Base-by-base conservation (phyloP, 768 basidiomycete species). In the Suillus tomentosus region DNA sequence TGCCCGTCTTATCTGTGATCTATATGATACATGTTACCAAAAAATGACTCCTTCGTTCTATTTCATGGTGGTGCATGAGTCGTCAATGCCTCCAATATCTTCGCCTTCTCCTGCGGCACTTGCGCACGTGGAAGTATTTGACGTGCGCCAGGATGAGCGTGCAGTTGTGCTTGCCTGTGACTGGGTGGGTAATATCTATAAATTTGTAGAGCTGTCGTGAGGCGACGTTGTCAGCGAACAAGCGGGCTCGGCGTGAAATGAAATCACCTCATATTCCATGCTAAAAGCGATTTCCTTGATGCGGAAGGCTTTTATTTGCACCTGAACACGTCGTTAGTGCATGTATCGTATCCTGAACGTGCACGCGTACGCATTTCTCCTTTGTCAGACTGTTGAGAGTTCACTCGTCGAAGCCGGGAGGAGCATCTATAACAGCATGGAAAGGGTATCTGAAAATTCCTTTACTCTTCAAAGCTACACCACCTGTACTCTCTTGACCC, bases 231-330 rank as follows among this genome's bases (percentile, higher is more conserved):
- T 53, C 19, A 42, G 11, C 9, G 43, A 22, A 19, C 22, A 5
- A 14, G 43, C 5, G 45, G 14, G 8, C 7, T 19, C 22, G 5
- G 37, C n/a, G 36, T 27, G 5, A 14, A 36, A 45, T 40, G 22
- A 36, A 40, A 67, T 31, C 50, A 78, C 78, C 61, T 80, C 79
- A 67, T 81, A 82, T 67, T 82, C 81, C 79, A 82, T 79, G 67
- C 78, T 79, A 14, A 69, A 82, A 3, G 81, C 81, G 66, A 81
- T 82, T 53, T 82, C 81, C 62, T 75, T 75, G 55, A 82, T 81
- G 8, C 81, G 71, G 5, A 80, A 64, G 0, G 81, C 73, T 69
- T 79, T 78, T 36, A 82, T 78, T 43, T 74, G 69, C 17, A 73
- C 69, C 80, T 81, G 63, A 47, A 47, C 15, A 48, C 60, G 58